A percentile compares a stretch with the other conserved stretches of the same genome.
These are phyloP conservation scores for Agrocybe chaxingu DNA, from an alignment of 768 basidiomycete species.

Conservation along the genomic window DNA sequence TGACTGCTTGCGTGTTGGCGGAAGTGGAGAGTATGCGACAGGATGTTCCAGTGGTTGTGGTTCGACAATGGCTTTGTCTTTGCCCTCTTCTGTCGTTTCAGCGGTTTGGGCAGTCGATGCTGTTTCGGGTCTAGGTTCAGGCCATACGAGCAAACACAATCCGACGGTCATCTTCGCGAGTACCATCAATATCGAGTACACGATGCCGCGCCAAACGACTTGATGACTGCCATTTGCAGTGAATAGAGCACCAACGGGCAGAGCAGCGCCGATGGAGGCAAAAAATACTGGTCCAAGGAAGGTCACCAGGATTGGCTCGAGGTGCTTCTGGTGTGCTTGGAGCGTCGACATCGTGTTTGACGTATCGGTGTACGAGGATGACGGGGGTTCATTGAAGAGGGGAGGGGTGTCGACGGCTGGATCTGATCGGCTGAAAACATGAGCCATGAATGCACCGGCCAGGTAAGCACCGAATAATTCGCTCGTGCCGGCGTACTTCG, in stretches of 20 bases:
- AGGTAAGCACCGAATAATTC: slow-evolving; percentile 63
- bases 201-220: slow-evolving; percentile 50
- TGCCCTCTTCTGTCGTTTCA: not conserved
- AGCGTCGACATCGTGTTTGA: slow-evolving; percentile 12
- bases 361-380: not conserved
- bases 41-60: not conserved
- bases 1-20: slow-evolving; percentile 17
- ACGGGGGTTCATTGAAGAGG: not conserved
- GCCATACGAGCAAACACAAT: slow-evolving; percentile 38
- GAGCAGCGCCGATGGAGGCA: slow-evolving; percentile 56
- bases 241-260: slow-evolving; percentile 43
- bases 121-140: slow-evolving; percentile 3
- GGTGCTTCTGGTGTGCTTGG: slow-evolving; percentile 27
- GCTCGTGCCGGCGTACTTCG: slow-evolving; percentile 54
- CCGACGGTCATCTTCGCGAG: slow-evolving; percentile 51
- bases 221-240: slow-evolving; percentile 34
- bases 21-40: not conserved
- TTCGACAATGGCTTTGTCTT: slow-evolving; percentile 1
- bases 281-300: slow-evolving; percentile 66
- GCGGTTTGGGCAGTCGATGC: not conserved
- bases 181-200: slow-evolving; percentile 58
- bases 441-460: slow-evolving; percentile 46
- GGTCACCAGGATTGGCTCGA: slow-evolving; percentile 34
- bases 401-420: not conserved
- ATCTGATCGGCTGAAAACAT: slow-evolving; percentile 20